Evolutionary conservation across 179 eudicot species (phyloP), one percentile per base, ranked within the genome.

Genomic region (Drosera spatulata): DNA sequence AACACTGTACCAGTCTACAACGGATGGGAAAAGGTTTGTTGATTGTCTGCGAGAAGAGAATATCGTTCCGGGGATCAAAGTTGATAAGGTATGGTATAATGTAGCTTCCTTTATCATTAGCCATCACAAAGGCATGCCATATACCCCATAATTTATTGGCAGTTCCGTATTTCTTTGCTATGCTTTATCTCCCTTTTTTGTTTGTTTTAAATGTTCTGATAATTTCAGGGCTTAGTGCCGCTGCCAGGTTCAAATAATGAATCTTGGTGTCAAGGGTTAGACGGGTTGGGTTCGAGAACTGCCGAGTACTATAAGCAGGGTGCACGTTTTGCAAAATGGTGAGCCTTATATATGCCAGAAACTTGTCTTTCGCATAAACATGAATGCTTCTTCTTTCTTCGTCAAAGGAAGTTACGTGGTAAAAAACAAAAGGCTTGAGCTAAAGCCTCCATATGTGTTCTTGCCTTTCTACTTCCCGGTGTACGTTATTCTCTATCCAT

Each of bases 311-410:
- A 89, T 78, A 89, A 87, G 71, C 95, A 87, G 69, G 97, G 97
- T 61, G 97, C 93, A 61, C 95, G 97, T 61, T 89, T 89, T 53
- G 95, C 95, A 81, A 89, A 89, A 89, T 89, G 97, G 97, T 89
- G 82, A 12, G 3, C 9, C 22, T 13, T 22, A 7, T 61, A 44
- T 22, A 22, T 10, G 51, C 42, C 15, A 56, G n/a, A 46, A 50
- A 15, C 53, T 50, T 50, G 4, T 11, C 10, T 4, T 15, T 15
- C 13, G 2, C 13, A 10, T 22, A 22, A 22, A 22, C 33, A 22
- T 22, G 33, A 22, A 22, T 22, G 33, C 33, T 22, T 22, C 7
- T 53, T 22, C 33, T 13, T 53, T 53, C 56, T 22, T 22, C 33
- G 33, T 22, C 33, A 22, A 22, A 22, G 33, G 33, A 22, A 22